Evolutionary conservation across 371 early-diverging fungal species (phyloP).

Genomic region (Haplosporangium sp.): DNA sequence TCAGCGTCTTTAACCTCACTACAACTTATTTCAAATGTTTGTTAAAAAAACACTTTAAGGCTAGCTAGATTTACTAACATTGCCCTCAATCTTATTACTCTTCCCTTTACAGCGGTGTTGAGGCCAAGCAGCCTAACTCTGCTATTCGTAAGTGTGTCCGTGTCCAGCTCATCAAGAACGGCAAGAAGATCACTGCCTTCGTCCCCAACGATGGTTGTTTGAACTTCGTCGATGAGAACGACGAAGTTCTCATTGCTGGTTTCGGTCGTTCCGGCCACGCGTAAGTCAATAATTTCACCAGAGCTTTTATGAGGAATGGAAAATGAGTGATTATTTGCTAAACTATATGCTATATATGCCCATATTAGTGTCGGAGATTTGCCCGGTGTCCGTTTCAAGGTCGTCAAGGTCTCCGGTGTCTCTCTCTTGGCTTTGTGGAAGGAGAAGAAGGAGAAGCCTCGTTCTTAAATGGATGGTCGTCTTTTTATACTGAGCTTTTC

Average conservation of each 20-base stretch:
- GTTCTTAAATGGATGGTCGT: conserved; percentile 77
- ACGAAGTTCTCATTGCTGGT: conserved; percentile 91
- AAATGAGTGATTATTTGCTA: neutral
- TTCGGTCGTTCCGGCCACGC: conserved; percentile 82
- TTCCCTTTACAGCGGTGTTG: conserved; percentile 89
- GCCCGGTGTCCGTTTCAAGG: conserved; percentile 99
- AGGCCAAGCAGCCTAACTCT: conserved; percentile 99
- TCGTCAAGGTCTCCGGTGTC: conserved; percentile 99
- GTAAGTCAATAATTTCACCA: conserved; percentile 67
- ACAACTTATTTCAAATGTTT: neutral
- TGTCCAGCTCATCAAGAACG: conserved; percentile 99
- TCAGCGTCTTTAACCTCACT: neutral
- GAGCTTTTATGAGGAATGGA: too few species aligned
- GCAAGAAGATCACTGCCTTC: conserved; percentile 99
- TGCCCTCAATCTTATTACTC: neutral
- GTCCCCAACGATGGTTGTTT: conserved; percentile 99
- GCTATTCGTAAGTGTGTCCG: conserved; percentile 99
- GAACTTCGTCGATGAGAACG: conserved; percentile 97
- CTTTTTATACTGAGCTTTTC: conserved; percentile 24
- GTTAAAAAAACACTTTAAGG: too few species aligned
- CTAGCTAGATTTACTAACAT: neutral
- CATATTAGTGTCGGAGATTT: conserved; percentile 96
- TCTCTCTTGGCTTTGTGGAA: conserved; percentile 99
- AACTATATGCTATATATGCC: neutral
- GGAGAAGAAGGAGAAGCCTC: conserved; percentile 99